Evolutionary conservation across 2,329 filamentous ascomycete genomes (phyloP), one percentile per base, ranked within the genome.

Genomic region (Bipolaris sorokiniana): DNA sequence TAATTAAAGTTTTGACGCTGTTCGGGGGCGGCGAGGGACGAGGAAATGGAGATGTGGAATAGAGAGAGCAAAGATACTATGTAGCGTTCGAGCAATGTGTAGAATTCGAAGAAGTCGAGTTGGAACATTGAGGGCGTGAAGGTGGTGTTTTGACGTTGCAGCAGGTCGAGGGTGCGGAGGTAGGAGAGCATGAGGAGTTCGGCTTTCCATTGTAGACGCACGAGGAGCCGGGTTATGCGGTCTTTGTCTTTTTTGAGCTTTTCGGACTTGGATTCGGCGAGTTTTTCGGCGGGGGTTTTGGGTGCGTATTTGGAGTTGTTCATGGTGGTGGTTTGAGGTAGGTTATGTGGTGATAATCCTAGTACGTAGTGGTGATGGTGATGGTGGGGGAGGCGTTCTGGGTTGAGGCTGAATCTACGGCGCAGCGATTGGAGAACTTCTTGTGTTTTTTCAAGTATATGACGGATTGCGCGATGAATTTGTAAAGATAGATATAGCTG

Each of bases 41-140:
- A 63, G 5, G 74, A 72, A 1, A 91, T 78, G 0, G 72, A 70
- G 5, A 90, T 80, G 7, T 84, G 86, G 56, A 87, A 89, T 0
- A 90, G 83, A 0, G 81, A 82, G n/a, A 90, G 82, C 0, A 90
- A 77, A 45, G 88, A 84, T 1, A 90, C 87, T 7, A 91, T 79
- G 0, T 88, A 88, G 28, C 89, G 85, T 76, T 92, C 89, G 6
- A 91, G 83, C 34, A 90, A 82, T 49, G 86, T 85, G 77, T 91
- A 91, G 73, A 88, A 91, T 68, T 92, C 89, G 75, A 90, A 87
- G 61, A 91, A 92, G 68, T 91, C 89, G 7, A 91, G 82, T 72
- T 91, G 91, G 79, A 91, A 91, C 81, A 90, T 90, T 15, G 72
- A 66, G 20, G n/a, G 54, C 64, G 52, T 67, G 54, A 55, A 5